A percentile compares a stretch with the other conserved stretches of the same genome.
phyloP scores from a whole-genome alignment of 2,329 filamentous ascomycete species.

The Paraphaeosphaeria sporulosa region DNA sequence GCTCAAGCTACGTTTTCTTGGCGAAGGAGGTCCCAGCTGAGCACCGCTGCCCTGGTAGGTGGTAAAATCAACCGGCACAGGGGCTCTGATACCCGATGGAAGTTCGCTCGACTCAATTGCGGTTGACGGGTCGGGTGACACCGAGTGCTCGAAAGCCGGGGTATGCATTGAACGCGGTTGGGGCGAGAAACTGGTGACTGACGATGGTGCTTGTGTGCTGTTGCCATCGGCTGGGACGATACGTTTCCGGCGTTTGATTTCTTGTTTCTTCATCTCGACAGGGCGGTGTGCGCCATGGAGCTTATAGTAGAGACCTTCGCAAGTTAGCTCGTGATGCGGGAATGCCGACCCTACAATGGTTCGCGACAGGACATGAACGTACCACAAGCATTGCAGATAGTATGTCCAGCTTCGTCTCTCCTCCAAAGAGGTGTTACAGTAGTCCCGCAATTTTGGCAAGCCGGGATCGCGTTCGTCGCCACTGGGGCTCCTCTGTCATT shows the following conservation, averaged over 20 bases:
- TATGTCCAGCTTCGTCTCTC: conserved; percentile 91
- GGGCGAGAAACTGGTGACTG: conserved; percentile 40
- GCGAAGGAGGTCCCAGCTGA: conserved; percentile 21
- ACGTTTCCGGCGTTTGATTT: conserved; percentile 94
- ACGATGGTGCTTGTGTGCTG: conserved; percentile 37
- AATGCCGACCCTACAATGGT: neutral
- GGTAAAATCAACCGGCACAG: conserved; percentile 48
- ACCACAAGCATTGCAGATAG: conserved; percentile 99
- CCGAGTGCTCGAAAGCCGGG: conserved; percentile 42
- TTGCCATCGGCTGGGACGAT: conserved; percentile 77
- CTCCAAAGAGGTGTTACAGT: conserved; percentile 97
- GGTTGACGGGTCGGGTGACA: conserved; percentile 43
- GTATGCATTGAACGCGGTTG: conserved; percentile 37
- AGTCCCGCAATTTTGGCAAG: conserved; percentile 96
- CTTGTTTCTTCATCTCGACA: conserved; percentile 97
- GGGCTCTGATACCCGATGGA: conserved; percentile 38
- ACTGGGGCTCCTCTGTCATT: conserved; percentile 28
- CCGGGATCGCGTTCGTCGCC: conserved; percentile 71
- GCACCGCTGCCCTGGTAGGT: conserved; percentile 36
- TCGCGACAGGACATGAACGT: conserved; percentile 50
- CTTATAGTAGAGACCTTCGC: conserved; percentile 90
- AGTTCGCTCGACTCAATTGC: conserved; percentile 40
- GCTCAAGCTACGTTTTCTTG: conserved; percentile 48
- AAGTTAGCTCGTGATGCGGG: conserved; percentile 22
- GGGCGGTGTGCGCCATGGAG: conserved; percentile 92